Evolutionary conservation across 441 rosid genomes (phyloP).

Genomic region (Eugenia klotzschiana): DNA sequence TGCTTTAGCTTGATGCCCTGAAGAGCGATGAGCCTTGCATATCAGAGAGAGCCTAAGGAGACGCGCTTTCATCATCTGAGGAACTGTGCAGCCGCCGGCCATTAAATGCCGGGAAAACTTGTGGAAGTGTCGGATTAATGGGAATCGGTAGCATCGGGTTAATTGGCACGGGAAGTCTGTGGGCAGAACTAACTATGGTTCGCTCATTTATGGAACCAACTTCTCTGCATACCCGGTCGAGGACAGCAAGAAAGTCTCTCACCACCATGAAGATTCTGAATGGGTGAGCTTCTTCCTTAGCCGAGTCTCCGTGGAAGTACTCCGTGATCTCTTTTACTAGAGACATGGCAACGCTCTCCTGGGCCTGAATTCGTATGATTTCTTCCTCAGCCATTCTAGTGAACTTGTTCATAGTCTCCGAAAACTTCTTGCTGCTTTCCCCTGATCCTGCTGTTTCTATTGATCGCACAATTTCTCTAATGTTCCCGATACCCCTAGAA

Average conservation of each 20-base stretch:
- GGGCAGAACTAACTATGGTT: slow-evolving; percentile 65
- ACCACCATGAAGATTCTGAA: slow-evolving; percentile 94
- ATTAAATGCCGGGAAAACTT: slow-evolving; percentile 21
- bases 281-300: slow-evolving; percentile 92
- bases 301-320: slow-evolving; percentile 90
- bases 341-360: slow-evolving; percentile 68
- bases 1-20: not conserved
- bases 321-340: slow-evolving; percentile 88
- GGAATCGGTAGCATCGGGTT: slow-evolving; percentile 7
- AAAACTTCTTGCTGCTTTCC: slow-evolving; percentile 30
- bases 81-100: slow-evolving; percentile 27
- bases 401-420: slow-evolving; percentile 61
- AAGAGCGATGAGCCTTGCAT: slow-evolving; percentile 1
- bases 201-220: slow-evolving; percentile 69
- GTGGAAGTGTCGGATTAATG: slow-evolving; percentile 49
- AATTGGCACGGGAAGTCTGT: slow-evolving; percentile 58
- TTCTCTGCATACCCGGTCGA: slow-evolving; percentile 88
- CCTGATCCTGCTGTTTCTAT: slow-evolving; percentile 19
- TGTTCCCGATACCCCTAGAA: slow-evolving; percentile 49
- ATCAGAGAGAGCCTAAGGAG: slow-evolving; percentile 18
- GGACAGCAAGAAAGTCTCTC: slow-evolving; percentile 64
- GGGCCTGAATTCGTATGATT: slow-evolving; percentile 70
- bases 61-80: slow-evolving; percentile 37
- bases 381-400: slow-evolving; percentile 62
- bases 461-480: slow-evolving; percentile 38